Conservation (phyloP, 371 early-diverging fungal genomes). For the Rhizopus delemar region DNA sequence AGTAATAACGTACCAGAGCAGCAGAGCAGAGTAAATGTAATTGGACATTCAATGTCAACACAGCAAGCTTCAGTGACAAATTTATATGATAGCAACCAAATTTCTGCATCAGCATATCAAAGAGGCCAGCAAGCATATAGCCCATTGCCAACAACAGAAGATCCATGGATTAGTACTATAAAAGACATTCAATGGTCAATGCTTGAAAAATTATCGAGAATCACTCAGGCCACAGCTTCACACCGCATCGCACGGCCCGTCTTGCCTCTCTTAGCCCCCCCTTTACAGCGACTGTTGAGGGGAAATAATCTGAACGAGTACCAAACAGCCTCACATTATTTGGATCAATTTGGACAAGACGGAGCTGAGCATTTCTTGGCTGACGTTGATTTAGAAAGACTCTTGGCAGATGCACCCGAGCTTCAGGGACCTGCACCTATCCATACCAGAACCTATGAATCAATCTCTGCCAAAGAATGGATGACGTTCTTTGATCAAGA, state of each 20-base stretch:
- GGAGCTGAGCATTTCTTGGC: conserved; percentile 13
- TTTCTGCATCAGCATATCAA: neutral
- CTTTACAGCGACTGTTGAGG: conserved; percentile 30
- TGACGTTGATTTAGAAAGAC: conserved; percentile 26
- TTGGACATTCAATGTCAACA: no score
- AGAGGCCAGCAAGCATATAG: no score
- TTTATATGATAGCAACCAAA: neutral
- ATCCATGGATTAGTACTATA: conserved; percentile 17
- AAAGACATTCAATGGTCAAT: conserved; percentile 68
- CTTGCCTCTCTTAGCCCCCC: conserved; percentile 8
- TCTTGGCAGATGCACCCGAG: conserved; percentile 35
- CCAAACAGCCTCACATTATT: no score
- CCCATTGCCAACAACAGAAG: neutral
- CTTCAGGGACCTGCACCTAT: conserved; percentile 25
- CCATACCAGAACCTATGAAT: conserved; percentile 47
- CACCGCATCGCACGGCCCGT: conserved; percentile 48
- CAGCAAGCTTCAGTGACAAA: no score
- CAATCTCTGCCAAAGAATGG: conserved; percentile 80
- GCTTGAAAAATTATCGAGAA: conserved; percentile 73
- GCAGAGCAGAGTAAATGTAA: no score
- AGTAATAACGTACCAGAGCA: no score
- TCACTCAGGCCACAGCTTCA: conserved; percentile 77
- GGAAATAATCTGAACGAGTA: no score
- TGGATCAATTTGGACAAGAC: conserved; percentile 56
- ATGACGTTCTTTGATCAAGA: conserved; percentile 66